phyloP scores from a whole-genome alignment of 208 protist genomes.

The Trypanosoma theileri region DNA sequence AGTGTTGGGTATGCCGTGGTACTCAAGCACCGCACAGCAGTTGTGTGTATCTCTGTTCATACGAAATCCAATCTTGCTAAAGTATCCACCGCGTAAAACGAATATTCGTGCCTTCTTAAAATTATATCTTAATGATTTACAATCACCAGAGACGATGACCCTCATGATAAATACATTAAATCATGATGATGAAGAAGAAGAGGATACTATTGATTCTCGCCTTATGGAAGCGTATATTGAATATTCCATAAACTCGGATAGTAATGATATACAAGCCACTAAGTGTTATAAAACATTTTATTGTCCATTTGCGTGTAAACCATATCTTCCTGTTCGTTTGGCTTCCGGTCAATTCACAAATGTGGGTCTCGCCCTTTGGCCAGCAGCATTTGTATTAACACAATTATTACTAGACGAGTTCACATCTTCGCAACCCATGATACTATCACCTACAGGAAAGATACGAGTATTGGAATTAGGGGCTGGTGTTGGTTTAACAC shows the following conservation, averaged over 20 bases:
- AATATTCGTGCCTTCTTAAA: slow-evolving; percentile 67
- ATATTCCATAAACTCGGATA: slow-evolving; percentile 20
- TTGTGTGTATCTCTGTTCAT: slow-evolving; percentile 56
- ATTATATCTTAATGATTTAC: slow-evolving; percentile 59
- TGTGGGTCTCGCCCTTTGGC: slow-evolving; percentile 80
- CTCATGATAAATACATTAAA: slow-evolving; percentile 5
- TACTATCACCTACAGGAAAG: slow-evolving; percentile 22
- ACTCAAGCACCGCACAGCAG: slow-evolving; percentile 44
- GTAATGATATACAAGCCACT: slow-evolving; percentile 16
- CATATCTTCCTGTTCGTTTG: slow-evolving; percentile 60
- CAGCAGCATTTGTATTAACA: slow-evolving; percentile 72
- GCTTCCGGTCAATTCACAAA: slow-evolving; percentile 67
- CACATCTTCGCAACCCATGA: neutral
- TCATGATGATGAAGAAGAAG: neutral
- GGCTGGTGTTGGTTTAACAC: slow-evolving; percentile 70
- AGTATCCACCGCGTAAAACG: slow-evolving; percentile 51
- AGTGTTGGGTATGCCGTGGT: slow-evolving; percentile 50
- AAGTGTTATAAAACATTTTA: slow-evolving; percentile 77
- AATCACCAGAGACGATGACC: slow-evolving; percentile 33
- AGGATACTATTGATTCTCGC: slow-evolving; percentile 48
- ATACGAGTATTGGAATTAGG: slow-evolving; percentile 76
- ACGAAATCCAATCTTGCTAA: slow-evolving; percentile 45
- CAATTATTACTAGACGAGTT: slow-evolving; percentile 70
- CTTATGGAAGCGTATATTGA: slow-evolving; percentile 71
- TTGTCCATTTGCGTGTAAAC: neutral